Evolutionary conservation across 495 filamentous ascomycete genomes (phyloP).

Genomic region (Aspergillus coremiiformis): DNA sequence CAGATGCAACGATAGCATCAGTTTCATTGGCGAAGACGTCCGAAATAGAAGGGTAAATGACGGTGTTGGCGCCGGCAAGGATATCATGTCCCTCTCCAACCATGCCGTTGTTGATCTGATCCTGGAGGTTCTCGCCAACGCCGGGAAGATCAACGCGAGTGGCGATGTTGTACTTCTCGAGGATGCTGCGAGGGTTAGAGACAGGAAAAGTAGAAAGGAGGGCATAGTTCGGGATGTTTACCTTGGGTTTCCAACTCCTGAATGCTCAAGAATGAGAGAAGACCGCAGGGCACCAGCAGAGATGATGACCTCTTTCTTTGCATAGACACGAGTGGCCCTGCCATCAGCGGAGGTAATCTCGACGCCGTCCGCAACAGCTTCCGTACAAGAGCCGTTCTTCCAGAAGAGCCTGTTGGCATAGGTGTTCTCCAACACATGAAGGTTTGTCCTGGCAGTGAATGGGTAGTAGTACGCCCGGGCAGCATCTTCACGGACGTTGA

Average conservation of each 20-base stretch:
- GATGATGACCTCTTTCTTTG: conserved; percentile 49
- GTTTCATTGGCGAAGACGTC: conserved; percentile 27
- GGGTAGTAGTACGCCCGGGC: conserved; percentile 36
- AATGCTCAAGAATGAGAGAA: conserved; percentile 53
- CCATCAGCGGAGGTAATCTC: conserved; percentile 7
- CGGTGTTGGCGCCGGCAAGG: conserved; percentile 7
- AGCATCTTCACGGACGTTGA: conserved; percentile 41
- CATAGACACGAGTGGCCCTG: conserved; percentile 30
- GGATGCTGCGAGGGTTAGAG: conserved; percentile 11
- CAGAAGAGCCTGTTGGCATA: conserved; percentile 28
- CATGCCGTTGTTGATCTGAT: conserved; percentile 26
- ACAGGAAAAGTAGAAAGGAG: conserved; percentile 4
- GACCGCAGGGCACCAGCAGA: conserved; percentile 52
- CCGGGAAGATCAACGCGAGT: conserved; percentile 28
- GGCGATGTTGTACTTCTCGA: conserved; percentile 24
- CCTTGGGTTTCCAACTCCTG: conserved; percentile 45
- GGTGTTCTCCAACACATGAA: conserved; percentile 20
- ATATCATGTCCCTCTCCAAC: neutral
- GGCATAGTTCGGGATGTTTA: neutral
- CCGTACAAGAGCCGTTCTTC: neutral
- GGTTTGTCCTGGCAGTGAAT: conserved; percentile 7
- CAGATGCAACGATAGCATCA: conserved; percentile 15
- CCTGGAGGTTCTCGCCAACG: conserved; percentile 46
- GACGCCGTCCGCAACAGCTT: conserved; percentile 10
- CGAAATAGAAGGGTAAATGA: conserved; percentile 10